Percentiles rank a stretch among this genome's conserved stretches.
Evolutionary conservation across 1,284 basidiomycete genomes (phyloP).

Genomic region (Leccinum pachyderme): DNA sequence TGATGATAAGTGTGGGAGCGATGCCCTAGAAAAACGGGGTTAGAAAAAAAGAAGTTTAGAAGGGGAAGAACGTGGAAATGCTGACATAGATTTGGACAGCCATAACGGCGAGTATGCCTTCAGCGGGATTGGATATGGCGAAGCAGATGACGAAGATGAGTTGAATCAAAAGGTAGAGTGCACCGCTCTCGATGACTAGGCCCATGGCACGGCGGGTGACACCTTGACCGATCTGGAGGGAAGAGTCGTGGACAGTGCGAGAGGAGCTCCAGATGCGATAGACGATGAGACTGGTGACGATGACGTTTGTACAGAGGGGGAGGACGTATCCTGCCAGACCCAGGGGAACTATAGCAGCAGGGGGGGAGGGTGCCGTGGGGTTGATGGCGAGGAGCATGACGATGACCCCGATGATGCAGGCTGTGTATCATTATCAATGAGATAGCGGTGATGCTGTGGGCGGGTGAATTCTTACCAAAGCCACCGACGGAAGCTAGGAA

Average conservation of each 20-base stretch:
- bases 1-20: conserved; percentile 31
- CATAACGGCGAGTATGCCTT: conserved; percentile 35
- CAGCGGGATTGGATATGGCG: conserved; percentile 34
- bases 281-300: conserved; percentile 41
- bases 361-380: conserved; percentile 30
- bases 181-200: conserved; percentile 42
- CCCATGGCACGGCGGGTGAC: conserved; percentile 25
- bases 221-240: conserved; percentile 10
- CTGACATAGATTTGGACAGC: conserved; percentile 43
- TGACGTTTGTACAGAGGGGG: conserved; percentile 39
- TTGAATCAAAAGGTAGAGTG: conserved; percentile 40
- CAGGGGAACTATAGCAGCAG: conserved; percentile 31
- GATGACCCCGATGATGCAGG: conserved; percentile 25
- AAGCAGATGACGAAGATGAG: conserved; percentile 41
- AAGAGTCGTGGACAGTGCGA: conserved; percentile 5
- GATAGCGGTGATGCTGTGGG: background rate
- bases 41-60: background rate
- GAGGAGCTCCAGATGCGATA: conserved; percentile 36
- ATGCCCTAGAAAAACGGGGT: background rate
- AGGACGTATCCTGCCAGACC: conserved; percentile 34
- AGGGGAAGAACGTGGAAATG: background rate
- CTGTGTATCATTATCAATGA: conserved; percentile 16
- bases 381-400: conserved; percentile 23
- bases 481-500: conserved; percentile 32
- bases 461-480: conserved; percentile 29